phyloP scores from a whole-genome alignment of 1,284 basidiomycete genomes.

The Apiotrichum gracile region DNA sequence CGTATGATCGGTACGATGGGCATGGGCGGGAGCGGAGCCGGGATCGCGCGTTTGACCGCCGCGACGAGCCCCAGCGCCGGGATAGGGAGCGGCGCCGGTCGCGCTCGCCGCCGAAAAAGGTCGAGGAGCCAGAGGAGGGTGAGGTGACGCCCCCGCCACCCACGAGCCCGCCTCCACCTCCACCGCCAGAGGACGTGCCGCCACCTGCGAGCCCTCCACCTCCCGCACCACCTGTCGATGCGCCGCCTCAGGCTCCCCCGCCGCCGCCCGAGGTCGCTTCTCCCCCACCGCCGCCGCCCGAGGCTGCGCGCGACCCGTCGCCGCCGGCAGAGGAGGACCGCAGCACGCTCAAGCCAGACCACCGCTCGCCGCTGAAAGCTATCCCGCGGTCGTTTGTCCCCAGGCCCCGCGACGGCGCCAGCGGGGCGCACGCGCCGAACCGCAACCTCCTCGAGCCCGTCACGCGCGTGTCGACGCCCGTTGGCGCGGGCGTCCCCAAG shows the following conservation, averaged over 20 bases:
- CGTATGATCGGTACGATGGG: not conserved
- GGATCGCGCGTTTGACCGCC: not conserved
- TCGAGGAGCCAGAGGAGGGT: constrained; percentile 8
- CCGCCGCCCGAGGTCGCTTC: constrained; percentile 26
- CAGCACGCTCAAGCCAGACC: constrained; percentile 10
- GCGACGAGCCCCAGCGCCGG: not conserved
- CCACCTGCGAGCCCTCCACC: constrained; percentile 25
- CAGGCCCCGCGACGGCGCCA: constrained; percentile 20
- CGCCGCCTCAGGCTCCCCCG: not conserved
- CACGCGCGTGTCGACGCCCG: constrained; percentile 22
- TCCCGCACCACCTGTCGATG: constrained; percentile 13
- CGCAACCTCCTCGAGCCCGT: constrained; percentile 30
- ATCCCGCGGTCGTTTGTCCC: not conserved
- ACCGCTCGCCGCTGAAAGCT: not conserved
- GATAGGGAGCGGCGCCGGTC: not conserved
- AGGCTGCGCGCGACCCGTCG: constrained; percentile 4
- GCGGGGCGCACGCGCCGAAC: constrained; percentile 42
- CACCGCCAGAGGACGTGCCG: constrained; percentile 41
- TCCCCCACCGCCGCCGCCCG: constrained; percentile 16
- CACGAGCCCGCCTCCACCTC: not conserved
- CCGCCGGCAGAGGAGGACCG: not conserved
- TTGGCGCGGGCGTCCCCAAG: not conserved
- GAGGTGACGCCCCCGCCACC: constrained; percentile 1
- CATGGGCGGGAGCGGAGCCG: not conserved
- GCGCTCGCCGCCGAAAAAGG: not conserved